phyloP scores from a whole-genome alignment of 345 rosid species.

The Brassica carinata region DNA sequence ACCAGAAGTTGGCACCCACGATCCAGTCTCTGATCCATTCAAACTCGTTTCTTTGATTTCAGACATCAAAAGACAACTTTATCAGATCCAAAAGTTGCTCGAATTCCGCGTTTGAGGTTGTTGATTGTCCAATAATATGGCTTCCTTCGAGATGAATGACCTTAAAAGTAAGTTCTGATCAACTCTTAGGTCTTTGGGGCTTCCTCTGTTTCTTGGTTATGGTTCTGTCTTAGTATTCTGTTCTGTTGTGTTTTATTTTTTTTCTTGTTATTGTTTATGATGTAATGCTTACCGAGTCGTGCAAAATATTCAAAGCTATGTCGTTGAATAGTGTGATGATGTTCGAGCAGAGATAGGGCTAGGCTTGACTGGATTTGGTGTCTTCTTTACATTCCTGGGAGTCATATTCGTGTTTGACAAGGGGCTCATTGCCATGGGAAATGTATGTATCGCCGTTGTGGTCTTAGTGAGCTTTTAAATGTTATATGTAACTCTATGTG shows the following conservation, averaged over 20 bases:
- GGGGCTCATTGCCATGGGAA: constrained; percentile 98
- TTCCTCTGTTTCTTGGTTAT: not conserved
- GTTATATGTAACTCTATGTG: not conserved
- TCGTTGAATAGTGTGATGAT: constrained; percentile 13
- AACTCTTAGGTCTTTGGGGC: not conserved
- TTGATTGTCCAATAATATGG: constrained; percentile 9
- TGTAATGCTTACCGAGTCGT: not conserved
- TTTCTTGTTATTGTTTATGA: not conserved
- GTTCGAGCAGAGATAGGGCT: constrained; percentile 77
- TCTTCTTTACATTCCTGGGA: constrained; percentile 86
- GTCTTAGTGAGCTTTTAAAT: not conserved
- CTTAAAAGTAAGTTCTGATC: constrained; percentile 36
- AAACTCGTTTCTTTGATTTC: not conserved
- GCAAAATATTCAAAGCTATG: not conserved
- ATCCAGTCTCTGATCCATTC: constrained; percentile 6
- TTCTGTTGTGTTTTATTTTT: not conserved
- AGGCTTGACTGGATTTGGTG: constrained; percentile 94
- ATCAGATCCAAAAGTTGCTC: not conserved
- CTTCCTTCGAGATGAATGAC: constrained; percentile 45
- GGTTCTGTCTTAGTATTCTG: not conserved
- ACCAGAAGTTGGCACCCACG: constrained; percentile 21
- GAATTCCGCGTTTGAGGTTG: not conserved
- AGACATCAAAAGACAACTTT: not conserved
- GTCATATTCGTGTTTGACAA: constrained; percentile 85
- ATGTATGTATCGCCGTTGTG: constrained; percentile 53